phyloP scores from a whole-genome alignment of 2,329 filamentous ascomycete genomes.

The Fusarium mangiferae region DNA sequence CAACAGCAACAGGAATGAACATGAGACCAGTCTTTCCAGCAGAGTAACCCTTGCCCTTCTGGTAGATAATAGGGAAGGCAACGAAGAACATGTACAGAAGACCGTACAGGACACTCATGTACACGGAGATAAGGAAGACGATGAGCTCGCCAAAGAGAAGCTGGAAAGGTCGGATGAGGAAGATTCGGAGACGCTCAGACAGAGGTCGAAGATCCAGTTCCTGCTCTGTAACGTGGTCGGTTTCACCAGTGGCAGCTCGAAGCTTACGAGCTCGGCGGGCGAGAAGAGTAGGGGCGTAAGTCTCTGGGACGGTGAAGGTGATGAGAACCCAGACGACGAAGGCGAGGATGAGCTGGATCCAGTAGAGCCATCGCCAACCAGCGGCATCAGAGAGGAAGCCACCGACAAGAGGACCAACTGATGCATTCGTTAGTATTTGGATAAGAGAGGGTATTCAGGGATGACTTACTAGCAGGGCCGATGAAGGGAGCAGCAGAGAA shows the following conservation, averaged over 20 bases:
- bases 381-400: conserved; percentile 77
- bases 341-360: conserved; percentile 83
- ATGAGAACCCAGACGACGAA: conserved; percentile 78
- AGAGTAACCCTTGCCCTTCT: conserved; percentile 81
- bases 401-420: conserved; percentile 77
- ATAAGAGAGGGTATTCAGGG: neutral
- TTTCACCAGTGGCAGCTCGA: conserved; percentile 73
- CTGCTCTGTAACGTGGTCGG: conserved; percentile 78
- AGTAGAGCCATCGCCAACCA: conserved; percentile 88
- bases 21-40: conserved; percentile 81
- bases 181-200: conserved; percentile 74
- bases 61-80: conserved; percentile 76
- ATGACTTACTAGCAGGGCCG: conserved; percentile 72
- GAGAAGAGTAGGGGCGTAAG: conserved; percentile 84
- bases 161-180: conserved; percentile 85
- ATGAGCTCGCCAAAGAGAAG: conserved; percentile 87
- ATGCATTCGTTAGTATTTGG: conserved; percentile 4
- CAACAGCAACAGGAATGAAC: conserved; percentile 86
- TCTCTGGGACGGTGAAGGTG: conserved; percentile 90
- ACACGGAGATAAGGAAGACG: conserved; percentile 83
- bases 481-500: conserved; percentile 87
- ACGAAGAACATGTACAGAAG: conserved; percentile 83
- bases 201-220: conserved; percentile 80
- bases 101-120: conserved; percentile 86
- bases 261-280: conserved; percentile 76